A percentile compares a stretch with the other conserved stretches of the same genome.
Conservation (phyloP, 805 yeast genomes). For the Cyberlindnera veronae region DNA sequence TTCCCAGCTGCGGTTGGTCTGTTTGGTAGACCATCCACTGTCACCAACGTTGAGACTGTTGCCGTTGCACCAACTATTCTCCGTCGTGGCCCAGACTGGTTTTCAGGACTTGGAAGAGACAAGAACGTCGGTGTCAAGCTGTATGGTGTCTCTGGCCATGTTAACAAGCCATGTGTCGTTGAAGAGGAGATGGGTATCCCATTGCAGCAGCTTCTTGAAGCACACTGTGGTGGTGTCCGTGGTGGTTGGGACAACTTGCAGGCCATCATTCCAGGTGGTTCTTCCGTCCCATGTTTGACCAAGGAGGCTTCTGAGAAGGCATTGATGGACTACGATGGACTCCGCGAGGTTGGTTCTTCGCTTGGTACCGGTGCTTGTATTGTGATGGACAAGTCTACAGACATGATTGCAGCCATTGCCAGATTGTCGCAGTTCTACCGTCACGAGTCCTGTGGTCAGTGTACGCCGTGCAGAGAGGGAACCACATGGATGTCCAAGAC, state of each 20-base stretch:
- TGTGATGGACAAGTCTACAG: conserved; percentile 85
- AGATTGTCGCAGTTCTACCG: conserved; percentile 80
- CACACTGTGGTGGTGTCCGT: conserved; percentile 85
- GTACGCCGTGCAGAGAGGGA: conserved; percentile 94
- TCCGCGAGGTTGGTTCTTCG: conserved; percentile 82
- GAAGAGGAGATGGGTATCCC: conserved; percentile 95
- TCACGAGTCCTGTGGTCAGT: conserved; percentile 93
- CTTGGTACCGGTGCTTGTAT: conserved; percentile 92
- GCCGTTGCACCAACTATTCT: conserved; percentile 87
- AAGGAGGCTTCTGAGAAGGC: conserved; percentile 62
- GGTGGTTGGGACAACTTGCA: conserved; percentile 93
- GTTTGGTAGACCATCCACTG: conserved; percentile 88
- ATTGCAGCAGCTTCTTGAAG: conserved; percentile 74
- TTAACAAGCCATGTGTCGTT: conserved; percentile 88
- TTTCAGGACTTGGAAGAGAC: conserved; percentile 78
- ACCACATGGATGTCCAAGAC: conserved; percentile 80
- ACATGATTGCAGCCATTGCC: conserved; percentile 81
- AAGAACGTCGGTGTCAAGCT: conserved; percentile 81
- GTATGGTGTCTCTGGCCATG: conserved; percentile 86
- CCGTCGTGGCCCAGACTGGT: conserved; percentile 89
- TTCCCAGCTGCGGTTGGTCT: conserved; percentile 94
- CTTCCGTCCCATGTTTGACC: conserved; percentile 80
- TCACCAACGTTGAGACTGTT: conserved; percentile 87
- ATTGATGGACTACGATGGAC: conserved; percentile 85
- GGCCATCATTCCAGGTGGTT: conserved; percentile 89